Conservation (phyloP, 2,329 filamentous ascomycete genomes). For the Penicillium sp. region DNA sequence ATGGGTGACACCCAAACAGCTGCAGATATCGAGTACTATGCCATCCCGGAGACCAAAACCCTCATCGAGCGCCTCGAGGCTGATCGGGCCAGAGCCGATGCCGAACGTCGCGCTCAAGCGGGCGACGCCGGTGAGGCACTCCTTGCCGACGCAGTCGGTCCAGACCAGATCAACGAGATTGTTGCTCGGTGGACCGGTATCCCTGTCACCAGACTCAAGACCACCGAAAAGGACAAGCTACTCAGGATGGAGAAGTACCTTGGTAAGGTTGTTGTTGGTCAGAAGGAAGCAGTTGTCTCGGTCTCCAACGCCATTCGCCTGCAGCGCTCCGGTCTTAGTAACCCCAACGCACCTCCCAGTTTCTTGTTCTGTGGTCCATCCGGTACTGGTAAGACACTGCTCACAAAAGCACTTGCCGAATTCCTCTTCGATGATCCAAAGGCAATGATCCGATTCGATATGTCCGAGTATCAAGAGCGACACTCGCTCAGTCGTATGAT, state of each 20-base stretch:
- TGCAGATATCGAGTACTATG: conserved; percentile 94
- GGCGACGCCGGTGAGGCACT: conserved; percentile 68
- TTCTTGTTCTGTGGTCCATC: conserved; percentile 99
- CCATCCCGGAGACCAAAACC: conserved; percentile 85
- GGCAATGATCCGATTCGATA: conserved; percentile 98
- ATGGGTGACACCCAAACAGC: conserved; percentile 80
- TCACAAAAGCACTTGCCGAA: conserved; percentile 95
- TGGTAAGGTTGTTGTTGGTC: conserved; percentile 81
- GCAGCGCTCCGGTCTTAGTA: conserved; percentile 88
- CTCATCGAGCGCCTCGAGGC: conserved; percentile 78
- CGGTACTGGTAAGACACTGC: conserved; percentile 94
- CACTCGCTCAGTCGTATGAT: conserved; percentile 97
- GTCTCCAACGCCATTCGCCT: conserved; percentile 96
- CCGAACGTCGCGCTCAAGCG: conserved; percentile 54
- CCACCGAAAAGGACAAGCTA: conserved; percentile 97
- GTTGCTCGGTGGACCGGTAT: conserved; percentile 98
- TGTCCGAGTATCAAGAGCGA: conserved; percentile 98
- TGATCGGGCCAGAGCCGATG: conserved; percentile 77
- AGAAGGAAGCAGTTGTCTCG: conserved; percentile 87
- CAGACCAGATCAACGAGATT: conserved; percentile 98
- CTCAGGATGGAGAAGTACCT: conserved; percentile 92
- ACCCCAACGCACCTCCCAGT: conserved; percentile 94
- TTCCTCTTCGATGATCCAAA: conserved; percentile 98
- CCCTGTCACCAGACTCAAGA: conserved; percentile 88
- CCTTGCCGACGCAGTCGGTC: conserved; percentile 89